Evolutionary conservation across 208 protist species (phyloP), one percentile per base, ranked within the genome.

Genomic region (Leishmania tarentolae): DNA sequence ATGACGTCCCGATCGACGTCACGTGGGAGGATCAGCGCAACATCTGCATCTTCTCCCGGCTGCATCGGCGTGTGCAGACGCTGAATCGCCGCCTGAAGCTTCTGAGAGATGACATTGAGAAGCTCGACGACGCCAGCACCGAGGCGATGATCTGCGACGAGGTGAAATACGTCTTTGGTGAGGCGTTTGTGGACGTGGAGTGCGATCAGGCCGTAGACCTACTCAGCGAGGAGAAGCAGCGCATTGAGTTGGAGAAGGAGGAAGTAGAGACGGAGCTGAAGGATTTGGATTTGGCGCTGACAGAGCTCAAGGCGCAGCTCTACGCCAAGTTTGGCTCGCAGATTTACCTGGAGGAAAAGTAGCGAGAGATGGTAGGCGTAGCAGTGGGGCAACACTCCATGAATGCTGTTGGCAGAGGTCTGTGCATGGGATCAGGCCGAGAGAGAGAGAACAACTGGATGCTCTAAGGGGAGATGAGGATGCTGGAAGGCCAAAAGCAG

Each of bases 271-370:
- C 65, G 70, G 94, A 97, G 83, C 71, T 94, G 78, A 83, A 83
- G 37, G 76, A 81, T 63, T 80, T 96, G 28, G 86, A 93, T 40
- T 81, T 59, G 2, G 85, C 85, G 5, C 68, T 98, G 73, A 87
- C 85, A n/a, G 81, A 92, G 46, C 87, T 98, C 61, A 98, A 98
- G 88, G 92, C 94, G 52, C 80, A 87, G 69, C 79, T 98, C 42
- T 97, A 98, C 85, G 94, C 94, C 61, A 96, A 96, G 65, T 97
- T 98, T 28, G 94, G 94, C 44, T 92, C 81, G 15, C 93, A 97
- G 75, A 96, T 98, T 68, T 96, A 98, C 83, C 84, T 98, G 17
- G 96, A 98, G 68, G 94, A 96, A 61, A 87, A 98, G 75, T 96
- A 76, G 40, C 15, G 2, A 31, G 44, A 8, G 24, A 56, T 47